Conservation (phyloP, 1,139 yeast species). For the Geotrichum macrosporum region DNA sequence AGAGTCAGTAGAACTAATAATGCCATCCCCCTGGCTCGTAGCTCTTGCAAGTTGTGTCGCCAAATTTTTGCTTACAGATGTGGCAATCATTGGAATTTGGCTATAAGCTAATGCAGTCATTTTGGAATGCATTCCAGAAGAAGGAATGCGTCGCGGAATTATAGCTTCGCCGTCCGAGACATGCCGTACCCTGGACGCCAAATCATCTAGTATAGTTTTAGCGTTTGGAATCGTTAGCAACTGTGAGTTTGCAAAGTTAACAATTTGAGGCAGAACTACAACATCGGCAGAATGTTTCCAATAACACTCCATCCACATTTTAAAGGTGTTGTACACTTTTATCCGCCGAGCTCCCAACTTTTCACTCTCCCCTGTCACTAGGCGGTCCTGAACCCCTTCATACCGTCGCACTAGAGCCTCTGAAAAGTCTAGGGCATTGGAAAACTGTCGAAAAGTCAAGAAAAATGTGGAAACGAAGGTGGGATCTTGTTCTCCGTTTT, state of each 20-base stretch:
- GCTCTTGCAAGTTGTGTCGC: slow-evolving; percentile 13
- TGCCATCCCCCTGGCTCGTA: slow-evolving; percentile 3
- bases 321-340: slow-evolving; percentile 62
- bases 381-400: slow-evolving; percentile 37
- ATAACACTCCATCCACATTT: slow-evolving; percentile 81
- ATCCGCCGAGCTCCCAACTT: slow-evolving; percentile 59
- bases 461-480: slow-evolving; percentile 73
- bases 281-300: slow-evolving; percentile 69
- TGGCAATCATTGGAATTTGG: slow-evolving; percentile 8
- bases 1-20: not conserved
- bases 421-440: slow-evolving; percentile 63
- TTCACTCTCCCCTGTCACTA: slow-evolving; percentile 22
- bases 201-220: slow-evolving; percentile 24
- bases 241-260: slow-evolving; percentile 68
- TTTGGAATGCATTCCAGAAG: slow-evolving; percentile 18
- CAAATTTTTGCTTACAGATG: slow-evolving; percentile 11
- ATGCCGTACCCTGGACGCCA: slow-evolving; percentile 28
- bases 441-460: slow-evolving; percentile 72
- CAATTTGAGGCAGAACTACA: slow-evolving; percentile 58
- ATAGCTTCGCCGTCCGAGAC: slow-evolving; percentile 29
- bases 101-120: slow-evolving; percentile 13
- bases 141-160: slow-evolving; percentile 27
- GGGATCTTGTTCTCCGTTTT: slow-evolving; percentile 57
- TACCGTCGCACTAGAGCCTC: slow-evolving; percentile 67
- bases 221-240: slow-evolving; percentile 29